Evolutionary conservation across 352 stramenopile genomes (phyloP), one percentile per base, ranked within the genome.

Genomic region (Phytophthora idaei): DNA sequence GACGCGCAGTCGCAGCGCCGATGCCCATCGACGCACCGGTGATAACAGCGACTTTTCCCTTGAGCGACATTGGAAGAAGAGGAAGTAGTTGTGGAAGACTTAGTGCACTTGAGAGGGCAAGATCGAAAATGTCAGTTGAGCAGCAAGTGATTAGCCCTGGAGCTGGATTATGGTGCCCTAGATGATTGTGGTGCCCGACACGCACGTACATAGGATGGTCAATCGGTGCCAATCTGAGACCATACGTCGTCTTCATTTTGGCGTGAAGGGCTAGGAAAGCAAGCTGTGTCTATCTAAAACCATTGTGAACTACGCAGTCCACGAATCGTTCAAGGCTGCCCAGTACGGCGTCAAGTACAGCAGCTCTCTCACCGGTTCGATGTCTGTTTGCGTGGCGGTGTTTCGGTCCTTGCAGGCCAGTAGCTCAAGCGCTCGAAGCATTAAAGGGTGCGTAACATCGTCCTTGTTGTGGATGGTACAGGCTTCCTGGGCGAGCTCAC

Each of bases 341-440:
- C 79, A 88, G 31, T 83, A 58, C 28, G 79, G 79, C 11, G 79
- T 88, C 57, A 88, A 60, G 56, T 74, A 82, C 53, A 85, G 65
- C 67, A 87, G 50, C 28, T 78, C 76, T 37, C 49, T 37, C 31
- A 80, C 49, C 25, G 44, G 28, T 10, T 64, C 28, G 14, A 51
- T 44, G 39, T 6, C 41, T 5, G n/a, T 29, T 47, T 51, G 47
- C n/a, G 45, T 39, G 9, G 27, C 50, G 14, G 17, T 41, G 17
- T 15, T 36, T 34, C 53, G 34, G 45, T 64, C 44, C 8, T 57
- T 57, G 21, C 6, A 36, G 11, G 57, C 63, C 25, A 87, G 53
- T 0, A 79, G 25, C 29, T 82, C 47, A 31, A 88, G 27, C 25
- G 79, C 75, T 15, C 57, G 54, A n/a, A 73, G 34, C 25, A 85